Evolutionary conservation across 139 green algal species (phyloP).

Genomic region (Dunaliella sp.): DNA sequence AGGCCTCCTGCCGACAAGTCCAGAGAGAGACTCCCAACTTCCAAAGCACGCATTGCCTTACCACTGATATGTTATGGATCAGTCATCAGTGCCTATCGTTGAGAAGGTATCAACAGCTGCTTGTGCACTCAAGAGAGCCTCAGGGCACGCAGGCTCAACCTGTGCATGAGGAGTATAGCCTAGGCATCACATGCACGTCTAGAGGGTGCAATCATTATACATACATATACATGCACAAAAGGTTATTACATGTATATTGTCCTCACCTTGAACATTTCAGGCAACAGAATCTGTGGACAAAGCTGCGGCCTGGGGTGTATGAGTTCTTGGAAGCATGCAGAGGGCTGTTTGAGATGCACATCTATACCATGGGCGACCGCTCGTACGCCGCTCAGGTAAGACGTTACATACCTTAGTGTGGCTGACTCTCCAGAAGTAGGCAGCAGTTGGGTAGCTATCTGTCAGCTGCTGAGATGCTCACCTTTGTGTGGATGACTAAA

Average conservation of each 20-base stretch:
- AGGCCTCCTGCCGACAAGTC: no score
- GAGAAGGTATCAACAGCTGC: background rate
- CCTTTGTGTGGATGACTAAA: no score
- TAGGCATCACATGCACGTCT: background rate
- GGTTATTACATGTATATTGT: background rate
- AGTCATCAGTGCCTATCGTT: no score
- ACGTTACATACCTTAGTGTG: no score
- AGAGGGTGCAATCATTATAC: no score
- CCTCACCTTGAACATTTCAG: no score
- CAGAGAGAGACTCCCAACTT: no score
- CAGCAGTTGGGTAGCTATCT: no score
- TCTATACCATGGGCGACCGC: conserved; percentile 96
- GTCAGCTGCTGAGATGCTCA: no score
- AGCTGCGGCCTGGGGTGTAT: conserved; percentile 75
- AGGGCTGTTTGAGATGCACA: conserved; percentile 80
- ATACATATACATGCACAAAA: background rate
- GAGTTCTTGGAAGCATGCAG: conserved; percentile 38
- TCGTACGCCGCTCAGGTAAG: conserved; percentile 72
- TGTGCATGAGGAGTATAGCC: background rate
- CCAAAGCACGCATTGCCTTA: no score
- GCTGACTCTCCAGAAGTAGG: no score
- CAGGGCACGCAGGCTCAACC: background rate
- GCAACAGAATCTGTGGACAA: conserved; percentile 88
- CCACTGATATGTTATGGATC: no score
- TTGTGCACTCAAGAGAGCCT: background rate